Evolutionary conservation across 2,329 filamentous ascomycete species (phyloP).

Genomic region (Teratosphaeria zuluensis): DNA sequence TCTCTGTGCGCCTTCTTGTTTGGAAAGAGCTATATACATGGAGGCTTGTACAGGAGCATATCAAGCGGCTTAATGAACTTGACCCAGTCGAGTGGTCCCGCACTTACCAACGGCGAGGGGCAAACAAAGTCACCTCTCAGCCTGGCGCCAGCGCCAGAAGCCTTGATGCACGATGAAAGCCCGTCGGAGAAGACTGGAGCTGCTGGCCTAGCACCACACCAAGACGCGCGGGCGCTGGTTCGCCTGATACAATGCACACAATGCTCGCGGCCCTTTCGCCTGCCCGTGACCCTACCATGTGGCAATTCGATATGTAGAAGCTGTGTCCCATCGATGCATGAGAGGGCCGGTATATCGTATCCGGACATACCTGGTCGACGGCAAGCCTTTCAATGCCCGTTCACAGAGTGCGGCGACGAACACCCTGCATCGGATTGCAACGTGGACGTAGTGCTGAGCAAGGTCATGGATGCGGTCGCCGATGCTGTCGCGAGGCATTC

Average conservation of each 20-base stretch:
- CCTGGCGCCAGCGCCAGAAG: conserved; percentile 6
- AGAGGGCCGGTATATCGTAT: conserved; percentile 65
- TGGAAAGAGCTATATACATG: conserved; percentile 3
- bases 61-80: conserved; percentile 3
- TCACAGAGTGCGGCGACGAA: conserved; percentile 54
- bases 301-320: conserved; percentile 65
- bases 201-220: conserved; percentile 37
- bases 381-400: conserved; percentile 66
- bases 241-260: conserved; percentile 67
- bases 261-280: conserved; percentile 58
- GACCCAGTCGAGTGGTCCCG: background rate
- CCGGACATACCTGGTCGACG: conserved; percentile 58
- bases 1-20: background rate
- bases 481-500: conserved; percentile 40
- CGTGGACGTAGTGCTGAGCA: conserved; percentile 65
- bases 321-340: conserved; percentile 60
- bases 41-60: background rate
- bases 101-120: background rate
- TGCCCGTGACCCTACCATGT: conserved; percentile 70
- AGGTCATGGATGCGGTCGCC: conserved; percentile 54
- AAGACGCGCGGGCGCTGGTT: conserved; percentile 54
- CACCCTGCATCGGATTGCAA: conserved; percentile 71
- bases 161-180: conserved; percentile 35
- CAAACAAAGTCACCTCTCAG: background rate
- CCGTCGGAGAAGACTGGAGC: conserved; percentile 22